Evolutionary conservation across 768 basidiomycete species (phyloP), one percentile per base, ranked within the genome.

Genomic region (Serendipita sp.): DNA sequence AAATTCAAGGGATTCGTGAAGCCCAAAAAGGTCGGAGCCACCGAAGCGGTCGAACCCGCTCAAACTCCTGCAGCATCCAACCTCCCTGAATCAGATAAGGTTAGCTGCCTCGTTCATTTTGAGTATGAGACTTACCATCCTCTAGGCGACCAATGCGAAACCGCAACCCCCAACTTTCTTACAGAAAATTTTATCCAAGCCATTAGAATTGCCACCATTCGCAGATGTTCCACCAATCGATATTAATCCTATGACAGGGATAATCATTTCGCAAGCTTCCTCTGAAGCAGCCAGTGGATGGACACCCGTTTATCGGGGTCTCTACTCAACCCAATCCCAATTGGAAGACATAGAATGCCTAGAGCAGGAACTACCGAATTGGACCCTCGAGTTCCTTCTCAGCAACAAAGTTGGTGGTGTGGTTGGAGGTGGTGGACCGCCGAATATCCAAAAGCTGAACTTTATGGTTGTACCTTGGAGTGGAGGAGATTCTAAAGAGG

Each of bases 381-480:
- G 95, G 95, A 75, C 96, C 56, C 75, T 91, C 62, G 91, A 97
- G 72, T 95, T 87, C 69, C 74, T 97, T 44, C 78, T 97, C 44
- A 74, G 83, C 13, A 86, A 88, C 68, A 84, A 81, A 70, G 75
- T 78, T 64, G 75, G 81, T 13, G 68, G 79, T 32, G 70, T 78
- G 68, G 41, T 66, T 66, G 52, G 70, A 70, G 52, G 69, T 70
- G 23, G 44, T 1, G 52, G 32, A 0, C 81, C 83, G 15, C 76
- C 80, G 3, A 71, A 78, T 11, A 76, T 81, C 63, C 52, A 54
- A 28, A 99, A 98, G 76, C 72, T 97, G 48, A 90, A 91, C 69
- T 99, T 98, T 72, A 83, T 95, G 18, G 74, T 99, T 44, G 76
- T 94, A 67, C 92, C 94, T 1, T 89, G 83, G 81, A 76, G 74